A percentile compares a stretch with the other conserved stretches of the same genome.
These are phyloP conservation scores for Barnettozyma hawaiiensis DNA, from an alignment of 1,139 yeast species.

Conservation along the genomic window DNA sequence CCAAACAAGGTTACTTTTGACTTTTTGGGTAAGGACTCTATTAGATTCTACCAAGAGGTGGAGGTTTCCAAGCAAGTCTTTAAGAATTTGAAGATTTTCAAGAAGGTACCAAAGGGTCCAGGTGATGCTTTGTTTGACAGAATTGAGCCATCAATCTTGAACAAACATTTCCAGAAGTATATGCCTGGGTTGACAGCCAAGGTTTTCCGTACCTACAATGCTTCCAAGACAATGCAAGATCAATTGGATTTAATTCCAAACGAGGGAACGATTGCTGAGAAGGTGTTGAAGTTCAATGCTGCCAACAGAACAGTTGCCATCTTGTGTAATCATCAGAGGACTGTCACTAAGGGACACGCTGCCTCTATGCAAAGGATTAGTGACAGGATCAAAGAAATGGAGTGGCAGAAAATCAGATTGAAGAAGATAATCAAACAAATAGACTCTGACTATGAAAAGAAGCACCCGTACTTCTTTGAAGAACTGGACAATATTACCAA, in stretches of 20 bases:
- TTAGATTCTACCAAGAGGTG: slow-evolving; percentile 86
- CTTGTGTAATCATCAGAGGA: slow-evolving; percentile 94
- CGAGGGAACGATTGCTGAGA: slow-evolving; percentile 84
- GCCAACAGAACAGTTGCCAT: slow-evolving; percentile 95
- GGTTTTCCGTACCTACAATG: slow-evolving; percentile 96
- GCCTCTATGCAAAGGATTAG: slow-evolving; percentile 71
- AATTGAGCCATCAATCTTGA: slow-evolving; percentile 74
- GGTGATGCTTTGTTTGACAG: slow-evolving; percentile 94
- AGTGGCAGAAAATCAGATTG: slow-evolving; percentile 75
- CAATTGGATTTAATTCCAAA: slow-evolving; percentile 78
- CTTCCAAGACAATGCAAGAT: slow-evolving; percentile 95
- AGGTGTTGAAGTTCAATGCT: slow-evolving; percentile 82
- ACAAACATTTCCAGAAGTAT: slow-evolving; percentile 81
- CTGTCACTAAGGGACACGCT: slow-evolving; percentile 82
- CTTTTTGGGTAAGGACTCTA: slow-evolving; percentile 93
- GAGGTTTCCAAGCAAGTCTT: slow-evolving; percentile 87
- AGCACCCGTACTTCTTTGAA: slow-evolving; percentile 54
- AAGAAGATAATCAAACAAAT: slow-evolving; percentile 65
- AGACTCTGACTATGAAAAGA: slow-evolving; percentile 50
- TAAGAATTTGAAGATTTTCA: slow-evolving; percentile 80
- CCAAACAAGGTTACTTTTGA: slow-evolving; percentile 89
- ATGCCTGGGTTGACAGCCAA: slow-evolving; percentile 95
- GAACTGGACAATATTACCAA: slow-evolving; percentile 67
- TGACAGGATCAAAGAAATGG: slow-evolving; percentile 69
- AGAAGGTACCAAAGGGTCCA: slow-evolving; percentile 79